These are phyloP conservation scores for Pseudogymnoascus sp. DNA, from an alignment of 2,329 filamentous ascomycete genomes.

Conservation along the genomic window DNA sequence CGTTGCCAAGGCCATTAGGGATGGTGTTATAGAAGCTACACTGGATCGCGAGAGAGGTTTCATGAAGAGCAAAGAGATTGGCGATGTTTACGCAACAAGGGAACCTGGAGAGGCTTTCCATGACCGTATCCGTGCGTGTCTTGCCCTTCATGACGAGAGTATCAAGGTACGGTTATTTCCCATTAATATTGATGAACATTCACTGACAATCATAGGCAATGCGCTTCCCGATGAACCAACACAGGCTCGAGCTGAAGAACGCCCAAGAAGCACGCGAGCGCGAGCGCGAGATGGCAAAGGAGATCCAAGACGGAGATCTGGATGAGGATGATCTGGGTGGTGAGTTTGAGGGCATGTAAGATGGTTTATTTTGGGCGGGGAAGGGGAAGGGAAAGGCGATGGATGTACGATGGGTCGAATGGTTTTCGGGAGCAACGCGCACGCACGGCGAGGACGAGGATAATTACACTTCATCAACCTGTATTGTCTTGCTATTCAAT, in stretches of 20 bases:
- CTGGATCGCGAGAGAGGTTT: slow-evolving; percentile 90
- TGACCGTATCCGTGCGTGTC: slow-evolving; percentile 85
- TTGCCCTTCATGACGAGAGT: slow-evolving; percentile 91
- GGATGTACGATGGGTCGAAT: slow-evolving; percentile 9
- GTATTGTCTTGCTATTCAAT: slow-evolving; percentile 7
- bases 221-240: slow-evolving; percentile 99
- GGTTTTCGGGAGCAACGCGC: slow-evolving; percentile 4
- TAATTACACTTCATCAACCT: slow-evolving; percentile 7
- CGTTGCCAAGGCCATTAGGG: slow-evolving; percentile 94
- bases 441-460: background rate
- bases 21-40: slow-evolving; percentile 93
- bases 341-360: slow-evolving; percentile 91
- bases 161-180: slow-evolving; percentile 64
- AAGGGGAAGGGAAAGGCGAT: slow-evolving; percentile 1
- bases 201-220: slow-evolving; percentile 57
- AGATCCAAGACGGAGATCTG: slow-evolving; percentile 95
- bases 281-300: slow-evolving; percentile 94
- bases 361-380: slow-evolving; percentile 11
- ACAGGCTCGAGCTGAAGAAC: slow-evolving; percentile 93
- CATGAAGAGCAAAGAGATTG: slow-evolving; percentile 97
- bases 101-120: slow-evolving; percentile 97
- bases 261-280: slow-evolving; percentile 96
- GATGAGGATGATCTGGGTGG: slow-evolving; percentile 94
- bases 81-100: slow-evolving; percentile 90
- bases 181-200: slow-evolving; percentile 5